Evolutionary conservation across 1,139 yeast species (phyloP).

Genomic region (Pichia sp.): DNA sequence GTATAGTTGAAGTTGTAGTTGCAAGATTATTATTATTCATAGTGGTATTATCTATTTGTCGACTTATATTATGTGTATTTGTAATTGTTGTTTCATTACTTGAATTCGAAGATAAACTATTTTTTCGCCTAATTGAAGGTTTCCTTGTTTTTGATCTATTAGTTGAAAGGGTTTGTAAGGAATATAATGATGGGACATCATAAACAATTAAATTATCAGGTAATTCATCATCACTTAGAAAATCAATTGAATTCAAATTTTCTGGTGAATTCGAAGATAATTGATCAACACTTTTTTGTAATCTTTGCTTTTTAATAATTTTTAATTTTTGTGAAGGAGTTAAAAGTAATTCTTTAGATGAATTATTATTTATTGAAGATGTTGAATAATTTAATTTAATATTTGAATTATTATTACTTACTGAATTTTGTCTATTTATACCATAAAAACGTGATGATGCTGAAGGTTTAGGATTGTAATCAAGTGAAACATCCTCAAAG

Average conservation of each 20-base stretch:
- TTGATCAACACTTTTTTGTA: conserved; percentile 9
- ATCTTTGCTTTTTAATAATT: conserved; percentile 29
- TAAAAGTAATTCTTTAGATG: conserved; percentile 22
- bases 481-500: conserved; percentile 27
- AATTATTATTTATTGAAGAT: conserved; percentile 4
- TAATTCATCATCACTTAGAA: conserved; percentile 42
- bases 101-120: conserved; percentile 11
- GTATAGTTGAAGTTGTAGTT: not conserved
- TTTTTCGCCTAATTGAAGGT: conserved; percentile 10
- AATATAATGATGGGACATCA: conserved; percentile 61
- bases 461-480: conserved; percentile 8
- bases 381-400: conserved; percentile 4
- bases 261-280: conserved; percentile 12
- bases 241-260: conserved; percentile 19
- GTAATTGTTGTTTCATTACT: conserved; percentile 5
- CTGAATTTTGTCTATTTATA: conserved; percentile 1
- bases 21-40: not conserved
- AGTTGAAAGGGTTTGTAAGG: conserved; percentile 32
- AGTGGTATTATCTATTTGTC: conserved; percentile 10
- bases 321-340: conserved; percentile 39
- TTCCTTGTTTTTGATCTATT: conserved; percentile 15
- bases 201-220: conserved; percentile 48
- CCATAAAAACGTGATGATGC: conserved; percentile 1
- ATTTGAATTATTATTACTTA: not conserved
- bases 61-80: conserved; percentile 12